A percentile compares a stretch with the other conserved stretches of the same genome.
phyloP scores from a whole-genome alignment of 129 eudicot genomes.

The Escallonia herrerae region DNA sequence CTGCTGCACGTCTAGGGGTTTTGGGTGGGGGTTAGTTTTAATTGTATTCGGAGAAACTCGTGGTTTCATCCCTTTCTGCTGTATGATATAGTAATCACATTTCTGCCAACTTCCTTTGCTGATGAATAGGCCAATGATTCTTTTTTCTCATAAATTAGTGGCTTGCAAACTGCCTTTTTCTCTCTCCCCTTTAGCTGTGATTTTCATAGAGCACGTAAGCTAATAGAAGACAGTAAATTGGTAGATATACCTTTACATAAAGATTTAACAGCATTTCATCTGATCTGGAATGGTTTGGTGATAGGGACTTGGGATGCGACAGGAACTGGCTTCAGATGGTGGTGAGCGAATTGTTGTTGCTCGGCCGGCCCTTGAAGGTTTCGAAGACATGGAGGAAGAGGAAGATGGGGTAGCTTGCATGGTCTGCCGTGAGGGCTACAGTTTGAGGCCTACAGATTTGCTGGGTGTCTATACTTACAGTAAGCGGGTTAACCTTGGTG shows the following conservation, averaged over 20 bases:
- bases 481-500: constrained; percentile 92
- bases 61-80: no score
- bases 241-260: no score
- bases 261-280: not conserved
- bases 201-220: not conserved
- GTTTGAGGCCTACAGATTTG: constrained; percentile 68
- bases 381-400: constrained; percentile 96
- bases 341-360: constrained; percentile 87
- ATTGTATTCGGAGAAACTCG: no score
- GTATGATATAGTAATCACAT: no score
- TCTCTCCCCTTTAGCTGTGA: no score
- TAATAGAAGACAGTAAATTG: no score
- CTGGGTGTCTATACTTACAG: constrained; percentile 94
- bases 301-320: constrained; percentile 89
- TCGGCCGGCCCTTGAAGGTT: constrained; percentile 82
- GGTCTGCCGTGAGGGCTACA: constrained; percentile 98
- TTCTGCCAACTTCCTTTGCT: no score
- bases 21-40: no score
- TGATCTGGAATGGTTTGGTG: constrained; percentile 5
- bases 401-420: constrained; percentile 98
- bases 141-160: no score
- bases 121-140: no score
- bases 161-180: no score
- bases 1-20: no score
- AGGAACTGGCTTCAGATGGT: constrained; percentile 80